These are phyloP conservation scores for Xylaria castorea DNA, from an alignment of 495 filamentous ascomycete genomes.

Conservation along the genomic window DNA sequence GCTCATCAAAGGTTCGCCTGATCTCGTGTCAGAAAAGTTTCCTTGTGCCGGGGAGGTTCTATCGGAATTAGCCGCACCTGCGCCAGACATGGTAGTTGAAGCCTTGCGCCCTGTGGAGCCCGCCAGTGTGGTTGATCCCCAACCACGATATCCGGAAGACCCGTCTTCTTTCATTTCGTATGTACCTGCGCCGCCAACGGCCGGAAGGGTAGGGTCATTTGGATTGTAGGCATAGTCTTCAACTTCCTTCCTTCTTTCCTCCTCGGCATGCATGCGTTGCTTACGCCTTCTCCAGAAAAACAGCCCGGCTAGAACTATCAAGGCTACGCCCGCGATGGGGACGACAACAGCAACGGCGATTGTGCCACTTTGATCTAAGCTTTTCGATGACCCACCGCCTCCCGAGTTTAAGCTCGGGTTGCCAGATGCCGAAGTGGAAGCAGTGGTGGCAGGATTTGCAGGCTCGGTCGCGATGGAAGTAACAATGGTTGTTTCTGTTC, in stretches of 20 bases:
- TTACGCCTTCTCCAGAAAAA: slow-evolving; percentile 89
- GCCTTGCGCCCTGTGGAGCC: slow-evolving; percentile 80
- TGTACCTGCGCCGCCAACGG: slow-evolving; percentile 61
- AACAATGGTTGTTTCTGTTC: slow-evolving; percentile 32
- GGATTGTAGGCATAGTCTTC: slow-evolving; percentile 97
- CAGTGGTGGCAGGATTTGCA: neutral
- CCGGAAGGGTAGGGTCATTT: slow-evolving; percentile 84
- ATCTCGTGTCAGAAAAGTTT: slow-evolving; percentile 74
- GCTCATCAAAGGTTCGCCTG: slow-evolving; percentile 69
- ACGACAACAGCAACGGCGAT: slow-evolving; percentile 95
- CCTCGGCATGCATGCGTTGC: slow-evolving; percentile 81
- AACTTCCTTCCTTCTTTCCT: slow-evolving; percentile 89
- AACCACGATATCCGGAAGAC: slow-evolving; percentile 84
- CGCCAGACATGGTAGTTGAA: slow-evolving; percentile 86
- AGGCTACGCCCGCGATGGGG: slow-evolving; percentile 85
- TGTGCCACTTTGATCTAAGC: slow-evolving; percentile 67
- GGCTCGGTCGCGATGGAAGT: slow-evolving; percentile 23
- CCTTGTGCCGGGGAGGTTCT: slow-evolving; percentile 73
- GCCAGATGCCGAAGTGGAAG: slow-evolving; percentile 7
- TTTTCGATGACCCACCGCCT: slow-evolving; percentile 35
- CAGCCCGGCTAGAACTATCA: slow-evolving; percentile 76
- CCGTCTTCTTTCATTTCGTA: slow-evolving; percentile 75
- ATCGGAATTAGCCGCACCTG: slow-evolving; percentile 74
- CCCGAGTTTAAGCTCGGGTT: slow-evolving; percentile 18
- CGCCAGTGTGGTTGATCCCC: slow-evolving; percentile 79